These are phyloP conservation scores for Sungouiozyma ichnusensis DNA, from an alignment of 805 yeast species.

Conservation along the genomic window DNA sequence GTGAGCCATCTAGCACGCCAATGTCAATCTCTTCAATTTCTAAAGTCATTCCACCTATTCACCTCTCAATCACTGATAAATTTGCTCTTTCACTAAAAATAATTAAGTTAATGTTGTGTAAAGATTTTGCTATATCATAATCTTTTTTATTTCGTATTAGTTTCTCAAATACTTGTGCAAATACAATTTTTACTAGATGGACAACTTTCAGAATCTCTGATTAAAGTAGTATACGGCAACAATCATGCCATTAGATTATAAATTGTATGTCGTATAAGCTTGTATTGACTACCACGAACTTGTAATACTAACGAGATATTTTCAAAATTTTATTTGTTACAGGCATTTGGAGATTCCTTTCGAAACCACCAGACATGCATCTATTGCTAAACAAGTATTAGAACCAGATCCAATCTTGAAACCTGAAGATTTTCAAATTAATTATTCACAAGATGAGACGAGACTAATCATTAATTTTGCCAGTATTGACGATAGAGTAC, in stretches of 20 bases:
- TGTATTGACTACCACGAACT: not conserved
- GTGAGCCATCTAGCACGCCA: not conserved
- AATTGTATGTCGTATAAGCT: slow-evolving; percentile 10
- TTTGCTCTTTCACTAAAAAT: too few relatives aligned
- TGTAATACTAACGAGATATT: too few relatives aligned
- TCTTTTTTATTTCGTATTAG: too few relatives aligned
- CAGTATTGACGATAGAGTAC: slow-evolving; percentile 60
- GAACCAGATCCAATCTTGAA: slow-evolving; percentile 75
- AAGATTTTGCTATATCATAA: not conserved
- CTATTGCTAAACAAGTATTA: slow-evolving; percentile 50
- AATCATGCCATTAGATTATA: slow-evolving; percentile 10
- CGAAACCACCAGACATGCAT: slow-evolving; percentile 45
- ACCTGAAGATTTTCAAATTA: slow-evolving; percentile 50
- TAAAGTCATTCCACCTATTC: not conserved
- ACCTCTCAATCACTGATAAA: too few relatives aligned
- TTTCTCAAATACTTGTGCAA: too few relatives aligned
- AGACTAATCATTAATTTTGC: slow-evolving; percentile 39
- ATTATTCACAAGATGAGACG: slow-evolving; percentile 30
- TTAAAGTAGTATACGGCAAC: too few relatives aligned
- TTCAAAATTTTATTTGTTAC: too few relatives aligned
- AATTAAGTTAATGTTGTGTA: not conserved
- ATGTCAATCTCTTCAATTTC: not conserved
- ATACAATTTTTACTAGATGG: too few relatives aligned
- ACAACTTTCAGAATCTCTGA: too few relatives aligned
- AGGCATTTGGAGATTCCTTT: slow-evolving; percentile 55